Percentiles rank a stretch among this genome's conserved stretches.
These are phyloP conservation scores for Phytophthora pisi DNA, from an alignment of 352 stramenopile genomes.

Conservation along the genomic window DNA sequence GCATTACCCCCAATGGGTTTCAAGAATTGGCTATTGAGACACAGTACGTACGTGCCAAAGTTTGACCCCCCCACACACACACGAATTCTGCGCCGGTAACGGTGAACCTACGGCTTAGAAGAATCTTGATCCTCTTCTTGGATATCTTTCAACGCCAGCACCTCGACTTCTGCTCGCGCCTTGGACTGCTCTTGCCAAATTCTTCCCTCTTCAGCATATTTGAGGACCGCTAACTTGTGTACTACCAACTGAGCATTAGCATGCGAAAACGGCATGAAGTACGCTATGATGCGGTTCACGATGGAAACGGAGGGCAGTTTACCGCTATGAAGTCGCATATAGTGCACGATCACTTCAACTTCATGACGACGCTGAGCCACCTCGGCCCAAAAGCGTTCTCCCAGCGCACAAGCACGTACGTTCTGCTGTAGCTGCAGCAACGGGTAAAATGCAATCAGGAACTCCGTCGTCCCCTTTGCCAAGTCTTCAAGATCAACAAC, in stretches of 20 bases:
- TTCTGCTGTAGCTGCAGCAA: constrained; percentile 73
- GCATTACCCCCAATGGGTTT: constrained; percentile 34
- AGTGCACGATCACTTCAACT: constrained; percentile 52
- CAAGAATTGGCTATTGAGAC: constrained; percentile 34
- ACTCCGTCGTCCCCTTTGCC: constrained; percentile 55
- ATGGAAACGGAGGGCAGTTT: constrained; percentile 49
- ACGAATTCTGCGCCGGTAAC: not conserved
- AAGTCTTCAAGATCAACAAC: constrained; percentile 66
- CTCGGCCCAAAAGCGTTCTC: constrained; percentile 21
- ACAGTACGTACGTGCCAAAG: not conserved
- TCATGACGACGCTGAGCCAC: constrained; percentile 37
- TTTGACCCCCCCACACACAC: not conserved
- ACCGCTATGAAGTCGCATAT: constrained; percentile 57
- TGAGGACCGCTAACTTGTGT: not conserved
- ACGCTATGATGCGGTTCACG: constrained; percentile 23
- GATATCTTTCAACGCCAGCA: constrained; percentile 1
- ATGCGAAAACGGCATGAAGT: constrained; percentile 42
- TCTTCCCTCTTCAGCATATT: not conserved
- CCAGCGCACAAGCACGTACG: constrained; percentile 39
- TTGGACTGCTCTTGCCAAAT: not conserved
- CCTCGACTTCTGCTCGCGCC: constrained; percentile 16
- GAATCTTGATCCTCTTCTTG: constrained; percentile 18
- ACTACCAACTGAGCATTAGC: not conserved
- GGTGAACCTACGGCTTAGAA: constrained; percentile 1
- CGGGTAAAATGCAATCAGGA: constrained; percentile 70